These are phyloP conservation scores for Hypoxylon perforatum DNA, from an alignment of 495 filamentous ascomycete species.

Conservation along the genomic window DNA sequence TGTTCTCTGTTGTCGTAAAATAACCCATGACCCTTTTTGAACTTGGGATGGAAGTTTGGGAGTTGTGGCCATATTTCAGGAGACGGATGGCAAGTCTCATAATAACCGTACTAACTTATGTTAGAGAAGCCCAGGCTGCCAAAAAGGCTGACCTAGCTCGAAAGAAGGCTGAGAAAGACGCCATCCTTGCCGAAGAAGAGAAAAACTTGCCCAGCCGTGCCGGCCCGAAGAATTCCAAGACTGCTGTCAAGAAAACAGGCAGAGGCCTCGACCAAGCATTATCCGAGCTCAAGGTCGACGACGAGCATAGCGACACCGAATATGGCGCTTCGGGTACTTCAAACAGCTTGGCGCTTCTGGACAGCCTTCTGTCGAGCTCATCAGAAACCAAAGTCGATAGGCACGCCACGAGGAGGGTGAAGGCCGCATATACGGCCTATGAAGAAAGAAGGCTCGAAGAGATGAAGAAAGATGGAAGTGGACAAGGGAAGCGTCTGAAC, in stretches of 20 bases:
- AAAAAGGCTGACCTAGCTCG: conserved; percentile 87
- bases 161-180: conserved; percentile 90
- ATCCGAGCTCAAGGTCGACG: conserved; percentile 70
- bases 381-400: conserved; percentile 75
- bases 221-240: conserved; percentile 66
- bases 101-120: conserved; percentile 9
- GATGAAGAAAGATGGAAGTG: conserved; percentile 78
- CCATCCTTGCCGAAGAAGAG: conserved; percentile 86
- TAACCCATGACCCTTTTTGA: no score
- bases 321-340: conserved; percentile 84
- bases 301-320: conserved; percentile 63
- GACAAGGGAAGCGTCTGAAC: conserved; percentile 77
- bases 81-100: no score
- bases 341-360: conserved; percentile 86
- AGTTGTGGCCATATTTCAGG: no score
- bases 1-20: conserved; percentile 5
- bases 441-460: conserved; percentile 87
- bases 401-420: conserved; percentile 86
- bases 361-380: conserved; percentile 63
- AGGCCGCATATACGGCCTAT: conserved; percentile 87
- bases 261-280: conserved; percentile 70
- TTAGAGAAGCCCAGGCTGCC: conserved; percentile 78
- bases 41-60: conserved; percentile 5
- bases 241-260: conserved; percentile 72
- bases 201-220: conserved; percentile 71